phyloP scores from a whole-genome alignment of 2,329 filamentous ascomycete genomes.

The Penicillium sp. region DNA sequence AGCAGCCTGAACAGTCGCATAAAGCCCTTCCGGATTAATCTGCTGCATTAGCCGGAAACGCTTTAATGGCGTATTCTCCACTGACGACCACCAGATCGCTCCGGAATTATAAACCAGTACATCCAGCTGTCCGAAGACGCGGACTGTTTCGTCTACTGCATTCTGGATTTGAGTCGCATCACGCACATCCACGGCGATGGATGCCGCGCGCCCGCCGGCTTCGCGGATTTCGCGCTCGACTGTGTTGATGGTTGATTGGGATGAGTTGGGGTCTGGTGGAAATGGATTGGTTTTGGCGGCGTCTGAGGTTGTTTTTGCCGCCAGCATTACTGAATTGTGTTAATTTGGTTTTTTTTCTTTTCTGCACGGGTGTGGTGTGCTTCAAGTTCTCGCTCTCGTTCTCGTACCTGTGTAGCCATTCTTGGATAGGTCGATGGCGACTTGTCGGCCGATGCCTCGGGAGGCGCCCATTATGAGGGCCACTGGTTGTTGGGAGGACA shows the following conservation, averaged over 20 bases:
- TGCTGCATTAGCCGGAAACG: slow-evolving; percentile 79
- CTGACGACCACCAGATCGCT: slow-evolving; percentile 81
- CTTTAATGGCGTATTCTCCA: slow-evolving; percentile 73
- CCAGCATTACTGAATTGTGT: slow-evolving; percentile 66
- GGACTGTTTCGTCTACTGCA: slow-evolving; percentile 63
- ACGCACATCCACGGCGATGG: slow-evolving; percentile 73
- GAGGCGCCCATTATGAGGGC: slow-evolving; percentile 77
- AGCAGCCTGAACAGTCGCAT: slow-evolving; percentile 69
- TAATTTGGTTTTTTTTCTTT: slow-evolving; percentile 7
- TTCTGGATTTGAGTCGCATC: slow-evolving; percentile 63
- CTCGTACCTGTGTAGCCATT: slow-evolving; percentile 69
- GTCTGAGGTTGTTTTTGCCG: slow-evolving; percentile 75
- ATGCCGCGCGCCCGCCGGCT: slow-evolving; percentile 65
- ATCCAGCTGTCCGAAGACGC: slow-evolving; percentile 68
- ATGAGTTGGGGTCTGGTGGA: slow-evolving; percentile 77
- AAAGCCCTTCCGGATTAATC: slow-evolving; percentile 76
- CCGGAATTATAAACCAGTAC: slow-evolving; percentile 82
- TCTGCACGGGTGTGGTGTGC: neutral
- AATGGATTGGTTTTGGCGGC: slow-evolving; percentile 62
- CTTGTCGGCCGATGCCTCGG: slow-evolving; percentile 77
- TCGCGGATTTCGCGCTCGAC: slow-evolving; percentile 74
- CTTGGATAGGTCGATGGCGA: slow-evolving; percentile 75
- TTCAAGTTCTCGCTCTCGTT: neutral
- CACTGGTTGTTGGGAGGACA: slow-evolving; percentile 47
- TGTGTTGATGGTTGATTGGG: slow-evolving; percentile 76